Evolutionary conservation across 306 rosid genomes (phyloP), one percentile per base, ranked within the genome.

Genomic region (Malus orientalis): DNA sequence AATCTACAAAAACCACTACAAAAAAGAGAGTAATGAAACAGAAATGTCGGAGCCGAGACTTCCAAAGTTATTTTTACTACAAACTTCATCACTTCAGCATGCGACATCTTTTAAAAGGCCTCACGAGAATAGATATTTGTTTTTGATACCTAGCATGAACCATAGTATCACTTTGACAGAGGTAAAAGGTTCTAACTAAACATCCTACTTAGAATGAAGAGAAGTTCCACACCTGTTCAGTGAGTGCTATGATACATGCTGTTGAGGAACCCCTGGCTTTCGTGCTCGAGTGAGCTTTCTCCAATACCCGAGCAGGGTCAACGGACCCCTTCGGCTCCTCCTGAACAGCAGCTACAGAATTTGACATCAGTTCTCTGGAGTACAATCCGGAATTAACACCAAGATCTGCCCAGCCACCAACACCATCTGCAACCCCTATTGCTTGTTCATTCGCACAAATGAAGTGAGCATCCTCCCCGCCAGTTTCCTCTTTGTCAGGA

Each of bases 381-480:
- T 92, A 96, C 70, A 33, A 73, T 81, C 99, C 99, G 9, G 99
- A 45, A 89, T 96, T 82, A 40, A 96, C 88, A 71, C 98, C 99
- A 51, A 79, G 86, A 74, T 96, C 97, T 71, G 99, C 98, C 99
- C 99, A 96, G 72, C 99, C 99, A 79, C 99, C 99, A 76, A 96
- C 99, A 78, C 99, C 99, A 81, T 96, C 99, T 8, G 99, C 99
- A 86, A 96, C 97, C 59, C 99, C 99, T 66, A 96, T 67, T 32
- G 97, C 99, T 62, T 92, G 96, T 82, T 92, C 99, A 82, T 96
- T 93, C 27, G 82, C 81, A 81, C 99, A 96, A 74, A 96, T 91
- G 72, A 96, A 96, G 88, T 92, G 99, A 70, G 99, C 99, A 74
- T 96, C 98, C 87, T 96, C 99, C 78, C 99, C 99, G 6, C 99